A percentile compares a stretch with the other conserved stretches of the same genome.
These are phyloP conservation scores for Auricularia auricula-judae DNA, from an alignment of 768 basidiomycete species.

Conservation along the genomic window DNA sequence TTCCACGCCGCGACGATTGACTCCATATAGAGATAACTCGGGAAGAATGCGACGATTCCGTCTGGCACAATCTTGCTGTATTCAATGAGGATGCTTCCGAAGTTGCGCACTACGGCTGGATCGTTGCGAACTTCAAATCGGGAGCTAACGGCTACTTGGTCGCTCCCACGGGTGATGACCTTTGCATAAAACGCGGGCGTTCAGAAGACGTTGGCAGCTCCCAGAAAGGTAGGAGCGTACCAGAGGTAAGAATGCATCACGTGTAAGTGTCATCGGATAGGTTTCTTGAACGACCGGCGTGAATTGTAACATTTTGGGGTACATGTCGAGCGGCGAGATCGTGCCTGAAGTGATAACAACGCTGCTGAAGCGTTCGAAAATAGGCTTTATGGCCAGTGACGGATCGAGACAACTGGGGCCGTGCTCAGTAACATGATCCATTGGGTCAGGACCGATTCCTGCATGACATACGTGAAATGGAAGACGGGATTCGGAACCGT, in stretches of 20 bases:
- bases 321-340: conserved; percentile 98
- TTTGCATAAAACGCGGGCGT: conserved; percentile 18
- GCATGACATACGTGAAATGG: conserved; percentile 70
- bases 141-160: conserved; percentile 97
- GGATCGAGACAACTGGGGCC: conserved; percentile 82
- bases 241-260: conserved; percentile 92
- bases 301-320: conserved; percentile 98
- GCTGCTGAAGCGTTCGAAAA: conserved; percentile 95
- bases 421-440: neutral
- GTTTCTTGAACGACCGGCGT: conserved; percentile 94
- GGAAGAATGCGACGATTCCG: conserved; percentile 98
- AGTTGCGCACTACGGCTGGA: conserved; percentile 97
- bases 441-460: neutral
- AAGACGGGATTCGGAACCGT: conserved; percentile 98
- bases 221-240: conserved; percentile 32
- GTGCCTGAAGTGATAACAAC: conserved; percentile 99
- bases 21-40: conserved; percentile 99
- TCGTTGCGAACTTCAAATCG: conserved; percentile 98
- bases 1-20: conserved; percentile 99
- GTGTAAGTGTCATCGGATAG: conserved; percentile 93
- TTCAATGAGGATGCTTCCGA: conserved; percentile 94
- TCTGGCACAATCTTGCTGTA: conserved; percentile 98
- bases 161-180: conserved; percentile 97
- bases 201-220: neutral
- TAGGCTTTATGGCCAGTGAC: conserved; percentile 91